Base-by-base conservation (phyloP, 1,284 basidiomycete genomes). In the Sporisorium exsertum region DNA sequence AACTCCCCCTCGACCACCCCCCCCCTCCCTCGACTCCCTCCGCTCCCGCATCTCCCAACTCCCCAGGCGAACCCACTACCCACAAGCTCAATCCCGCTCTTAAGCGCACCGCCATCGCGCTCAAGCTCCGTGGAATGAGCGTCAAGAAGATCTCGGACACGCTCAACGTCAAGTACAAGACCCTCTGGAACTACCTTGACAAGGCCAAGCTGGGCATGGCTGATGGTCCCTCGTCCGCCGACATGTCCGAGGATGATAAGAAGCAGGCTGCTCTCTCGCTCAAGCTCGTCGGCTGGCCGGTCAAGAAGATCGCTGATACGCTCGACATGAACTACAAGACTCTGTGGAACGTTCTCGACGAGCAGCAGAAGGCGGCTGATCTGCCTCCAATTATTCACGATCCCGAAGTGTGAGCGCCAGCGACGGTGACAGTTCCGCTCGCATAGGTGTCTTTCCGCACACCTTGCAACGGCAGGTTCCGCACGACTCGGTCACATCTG, bases 271-370 rank as follows among this genome's bases (percentile, higher is more conserved):
- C 68, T 0, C 42, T 59, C n/a, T 32, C 47, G 15, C 57, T 71
- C 35, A 60, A 71, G 35, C 47, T 64, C 22, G 12, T 27, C 15
- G 68, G 67, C 5, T 56, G 52, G 52, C 26, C 46, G n/a, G 56
- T 52, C 16, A 64, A 43, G 32, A 54, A 64, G 16, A 71, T 71
- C 42, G 45, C 68, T 9, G 22, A 29, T 8, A n/a, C n/a, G 35
- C 62, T 71, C 8, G 54, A 61, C 24, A 56, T 64, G 40, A 64
- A 71, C 40, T 71, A 71, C 62, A 60, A 61, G 47, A 53, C 46
- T 2, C 24, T 58, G 9, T 64, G 61, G 67, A 29, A 13, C 22
- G 60, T 56, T 29, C 47, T 71, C 22, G 32, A 71, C 33, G 43
- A 57, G 55, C 43, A 53, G 24, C 58, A 62, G 58, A 62, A 58